A percentile compares a stretch with the other conserved stretches of the same genome.
Conservation (phyloP, 352 stramenopile species). For the Phytophthora cajani region DNA sequence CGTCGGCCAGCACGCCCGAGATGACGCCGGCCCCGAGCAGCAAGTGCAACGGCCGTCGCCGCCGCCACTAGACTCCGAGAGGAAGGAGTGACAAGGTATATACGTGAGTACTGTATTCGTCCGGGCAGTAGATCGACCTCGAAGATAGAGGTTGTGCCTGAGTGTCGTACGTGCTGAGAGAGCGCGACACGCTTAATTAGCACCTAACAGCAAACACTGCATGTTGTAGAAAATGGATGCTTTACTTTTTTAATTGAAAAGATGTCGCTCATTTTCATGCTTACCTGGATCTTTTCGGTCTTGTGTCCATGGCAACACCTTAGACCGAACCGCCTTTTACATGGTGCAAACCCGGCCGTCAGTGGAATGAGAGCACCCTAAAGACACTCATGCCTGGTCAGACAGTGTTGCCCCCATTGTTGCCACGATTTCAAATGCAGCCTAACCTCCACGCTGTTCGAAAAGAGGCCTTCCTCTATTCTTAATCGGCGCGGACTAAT, state of each 20-base stretch:
- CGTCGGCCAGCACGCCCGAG: conserved; percentile 20
- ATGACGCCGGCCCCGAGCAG: conserved; percentile 26
- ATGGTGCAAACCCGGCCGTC: no score
- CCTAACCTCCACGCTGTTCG: not conserved
- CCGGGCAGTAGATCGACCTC: conserved; percentile 4
- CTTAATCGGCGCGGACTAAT: conserved; percentile 1
- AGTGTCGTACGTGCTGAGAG: conserved; percentile 21
- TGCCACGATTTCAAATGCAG: not conserved
- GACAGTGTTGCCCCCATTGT: not conserved
- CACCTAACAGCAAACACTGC: not conserved
- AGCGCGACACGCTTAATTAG: not conserved
- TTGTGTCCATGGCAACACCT: no score
- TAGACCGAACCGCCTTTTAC: no score
- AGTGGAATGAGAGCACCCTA: no score
- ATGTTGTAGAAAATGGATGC: not conserved
- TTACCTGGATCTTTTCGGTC: not conserved
- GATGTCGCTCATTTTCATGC: not conserved
- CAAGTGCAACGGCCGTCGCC: conserved; percentile 33
- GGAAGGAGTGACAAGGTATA: conserved; percentile 19
- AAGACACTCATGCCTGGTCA: no score
- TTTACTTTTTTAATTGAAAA: not conserved
- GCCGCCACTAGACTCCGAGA: conserved; percentile 24
- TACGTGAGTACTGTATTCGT: conserved; percentile 27
- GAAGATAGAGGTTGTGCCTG: conserved; percentile 5
- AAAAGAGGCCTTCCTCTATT: not conserved